A percentile compares a stretch with the other conserved stretches of the same genome.
Evolutionary conservation across 2,329 filamentous ascomycete species (phyloP).

Genomic region (Venturia aucupariae): DNA sequence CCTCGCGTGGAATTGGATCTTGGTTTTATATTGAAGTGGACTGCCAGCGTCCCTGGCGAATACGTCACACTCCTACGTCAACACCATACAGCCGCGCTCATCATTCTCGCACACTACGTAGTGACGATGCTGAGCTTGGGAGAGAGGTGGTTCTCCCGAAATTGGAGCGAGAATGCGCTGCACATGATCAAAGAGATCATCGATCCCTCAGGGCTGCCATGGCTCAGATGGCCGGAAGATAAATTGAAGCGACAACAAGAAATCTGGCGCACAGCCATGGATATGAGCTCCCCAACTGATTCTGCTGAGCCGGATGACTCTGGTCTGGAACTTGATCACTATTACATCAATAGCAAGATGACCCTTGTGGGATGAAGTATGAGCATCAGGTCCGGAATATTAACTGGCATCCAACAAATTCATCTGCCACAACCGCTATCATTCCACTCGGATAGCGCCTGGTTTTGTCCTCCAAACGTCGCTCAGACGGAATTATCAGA

Average conservation of each 20-base stretch:
- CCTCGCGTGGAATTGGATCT: not conserved
- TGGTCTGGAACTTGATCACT: not conserved
- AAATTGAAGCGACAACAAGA: slow-evolving; percentile 4
- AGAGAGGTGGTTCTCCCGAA: slow-evolving; percentile 3
- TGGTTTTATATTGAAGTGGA: slow-evolving; percentile 7
- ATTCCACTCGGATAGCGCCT: too few species aligned
- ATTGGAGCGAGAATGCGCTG: slow-evolving; percentile 5
- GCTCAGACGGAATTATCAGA: too few species aligned
- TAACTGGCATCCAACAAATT: too few species aligned
- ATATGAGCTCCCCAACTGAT: not conserved
- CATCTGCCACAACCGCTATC: too few species aligned
- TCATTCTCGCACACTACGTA: slow-evolving; percentile 8
- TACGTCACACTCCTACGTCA: not conserved
- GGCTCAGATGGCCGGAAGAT: slow-evolving; percentile 8
- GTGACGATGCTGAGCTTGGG: not conserved
- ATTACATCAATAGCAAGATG: not conserved
- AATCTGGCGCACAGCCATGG: not conserved
- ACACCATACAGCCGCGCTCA: slow-evolving; percentile 2
- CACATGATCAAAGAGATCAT: not conserved
- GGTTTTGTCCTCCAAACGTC: too few species aligned
- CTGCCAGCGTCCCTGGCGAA: not conserved
- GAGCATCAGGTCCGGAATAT: not conserved
- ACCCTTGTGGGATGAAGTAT: not conserved
- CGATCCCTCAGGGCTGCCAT: not conserved
- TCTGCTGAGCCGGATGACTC: not conserved